Evolutionary conservation across 345 rosid species (phyloP), one percentile per base, ranked within the genome.

Genomic region (Balakata baccata): DNA sequence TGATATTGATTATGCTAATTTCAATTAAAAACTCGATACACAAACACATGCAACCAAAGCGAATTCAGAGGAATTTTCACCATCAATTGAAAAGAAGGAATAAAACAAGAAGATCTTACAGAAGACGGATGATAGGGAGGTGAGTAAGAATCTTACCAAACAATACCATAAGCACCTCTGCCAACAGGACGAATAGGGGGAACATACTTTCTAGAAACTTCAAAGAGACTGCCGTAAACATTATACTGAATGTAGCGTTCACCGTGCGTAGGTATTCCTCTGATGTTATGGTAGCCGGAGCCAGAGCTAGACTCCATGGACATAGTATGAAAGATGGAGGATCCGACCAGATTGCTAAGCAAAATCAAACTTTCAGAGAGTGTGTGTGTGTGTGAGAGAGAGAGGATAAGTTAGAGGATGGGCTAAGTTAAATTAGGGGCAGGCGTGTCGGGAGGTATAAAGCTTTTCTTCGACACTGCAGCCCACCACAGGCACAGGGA

Each of bases 181-280:
- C 99, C 99, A n/a, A 96, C 85, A 62, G 99, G 99, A 77, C 98
- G 95, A 47, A 96, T 87, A 68, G 99, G 99, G 79, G 98, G 98
- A 22, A 90, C 92, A 75, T 96, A 96, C 87, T 93, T 93, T 79
- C 87, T 75, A 53, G 98, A 84, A 70, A 96, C 99, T 86, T 96
- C 96, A 62, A 96, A 96, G 79, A 91, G 92, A 81, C 93, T 94
- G 18, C 98, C 99, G 77, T 93, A 91, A 23, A 93, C 91, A 83
- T 91, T 93, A 85, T 96, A 96, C 85, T 87, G 99, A 22, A 96
- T 81, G 78, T 96, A 96, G 56, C 88, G 89, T 18, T 95, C 99
- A 20, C 93, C 97, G 20, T 96, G 97, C 45, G 97, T 90, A 0
- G 90, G 91, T 52, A 84, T 73, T 29, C 96, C 97, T 80, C 76